Evolutionary conservation across 106 monocot genomes (phyloP).

Genomic region (Apostasia ramifera): DNA sequence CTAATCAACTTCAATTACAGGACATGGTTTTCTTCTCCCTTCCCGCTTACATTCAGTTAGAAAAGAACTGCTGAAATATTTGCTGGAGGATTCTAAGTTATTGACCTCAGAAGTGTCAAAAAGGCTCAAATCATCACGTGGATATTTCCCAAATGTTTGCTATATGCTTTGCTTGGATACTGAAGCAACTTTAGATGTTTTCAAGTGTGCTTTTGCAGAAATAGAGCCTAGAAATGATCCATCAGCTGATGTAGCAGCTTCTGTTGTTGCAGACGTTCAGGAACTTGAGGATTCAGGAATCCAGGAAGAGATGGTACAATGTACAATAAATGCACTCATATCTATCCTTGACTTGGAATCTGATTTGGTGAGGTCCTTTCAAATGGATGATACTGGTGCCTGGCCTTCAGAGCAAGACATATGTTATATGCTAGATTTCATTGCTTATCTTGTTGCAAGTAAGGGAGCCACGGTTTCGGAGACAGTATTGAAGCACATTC

Average conservation of each 20-base stretch:
- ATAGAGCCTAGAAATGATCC: conserved; percentile 12
- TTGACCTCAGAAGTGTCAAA: conserved; percentile 33
- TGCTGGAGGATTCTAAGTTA: conserved; percentile 70
- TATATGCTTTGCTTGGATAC: conserved; percentile 71
- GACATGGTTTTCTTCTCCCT: conserved; percentile 67
- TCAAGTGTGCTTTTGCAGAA: conserved; percentile 59
- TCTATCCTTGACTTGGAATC: conserved; percentile 66
- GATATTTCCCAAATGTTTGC: conserved; percentile 64
- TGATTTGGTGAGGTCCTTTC: conserved; percentile 32
- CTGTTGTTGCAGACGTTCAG: conserved; percentile 3
- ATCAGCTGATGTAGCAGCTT: conserved; percentile 6
- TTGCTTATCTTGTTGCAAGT: conserved; percentile 58
- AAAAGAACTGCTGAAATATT: conserved; percentile 73
- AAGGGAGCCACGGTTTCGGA: conserved; percentile 45
- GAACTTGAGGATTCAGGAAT: conserved; percentile 13
- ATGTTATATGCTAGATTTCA: conserved; percentile 58
- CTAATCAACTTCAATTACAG: conserved; percentile 32
- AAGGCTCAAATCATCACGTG: conserved; percentile 49
- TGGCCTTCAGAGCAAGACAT: conserved; percentile 78
- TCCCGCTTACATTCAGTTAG: conserved; percentile 47
- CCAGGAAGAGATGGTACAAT: conserved; percentile 49
- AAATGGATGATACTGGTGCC: conserved; percentile 35
- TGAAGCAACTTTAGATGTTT: conserved; percentile 82
- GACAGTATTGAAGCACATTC: conserved; percentile 66
- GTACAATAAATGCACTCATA: conserved; percentile 34